Base-by-base conservation (phyloP, 148 eudicot genomes). In the Camellia sinensis region DNA sequence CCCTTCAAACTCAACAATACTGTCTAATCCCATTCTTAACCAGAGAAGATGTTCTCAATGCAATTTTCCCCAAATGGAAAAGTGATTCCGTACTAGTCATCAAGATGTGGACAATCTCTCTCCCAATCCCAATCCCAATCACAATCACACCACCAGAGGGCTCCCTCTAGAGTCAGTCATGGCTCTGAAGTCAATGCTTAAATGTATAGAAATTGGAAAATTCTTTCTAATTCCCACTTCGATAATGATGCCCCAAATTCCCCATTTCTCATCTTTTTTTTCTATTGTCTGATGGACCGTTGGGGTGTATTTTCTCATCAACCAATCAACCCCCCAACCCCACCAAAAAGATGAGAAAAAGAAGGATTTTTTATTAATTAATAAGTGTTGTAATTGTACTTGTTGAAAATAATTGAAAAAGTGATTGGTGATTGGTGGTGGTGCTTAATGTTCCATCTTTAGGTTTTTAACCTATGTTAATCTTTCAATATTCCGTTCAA, bases 151-250 rank as follows among this genome's bases (percentile, higher is more conserved):
- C 18, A 2, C 14, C 71, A 43, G 15, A 69, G 54, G 19, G 9
- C 52, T 8, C 7, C 2, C 18, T 21, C 53, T 69, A 6, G 6
- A 37, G 76, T 29, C 46, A 54, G 41, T n/a, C 37, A 29, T 29
- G 77, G n/a, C 19, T 56, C 77, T 74, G 65, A 74, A 74, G 77
- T 74, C 77, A 74, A 74, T 57, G 65, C 48, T 6, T 64, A 3
- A 74, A 8, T 74, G 65, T 41, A 37, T 37, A 17, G 64, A 74
- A 74, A 74, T 54, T 57, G 77, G 57, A 45, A 57, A 29, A 29
- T 29, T 29, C 37, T 18, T 74, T n/a, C 77, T 65, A 15, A 43
- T 48, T 54, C 77, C 48, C 65, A 57, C 65, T 19, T 74, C 37
- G 77, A 74, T 40, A 48, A 14, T 74, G 77, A 29, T 57, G 50